Conservation (phyloP, 1,139 yeast species). For the Candida sp. region DNA sequence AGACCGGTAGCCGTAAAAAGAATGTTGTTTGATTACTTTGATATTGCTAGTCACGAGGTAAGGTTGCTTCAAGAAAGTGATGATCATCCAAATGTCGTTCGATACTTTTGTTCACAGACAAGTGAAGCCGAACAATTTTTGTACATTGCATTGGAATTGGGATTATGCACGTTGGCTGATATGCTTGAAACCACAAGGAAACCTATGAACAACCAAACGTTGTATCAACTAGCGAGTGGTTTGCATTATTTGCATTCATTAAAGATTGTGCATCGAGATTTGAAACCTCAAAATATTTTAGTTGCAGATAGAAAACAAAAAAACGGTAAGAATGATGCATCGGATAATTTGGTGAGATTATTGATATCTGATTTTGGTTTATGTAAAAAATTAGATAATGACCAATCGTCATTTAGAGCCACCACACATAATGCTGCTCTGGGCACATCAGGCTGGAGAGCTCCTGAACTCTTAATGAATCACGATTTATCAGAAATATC, state of each 20-base stretch:
- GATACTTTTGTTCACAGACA: conserved; percentile 90
- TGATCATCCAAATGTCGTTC: conserved; percentile 91
- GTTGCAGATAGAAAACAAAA: conserved; percentile 59
- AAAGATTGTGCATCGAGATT: conserved; percentile 92
- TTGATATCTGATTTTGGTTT: conserved; percentile 94
- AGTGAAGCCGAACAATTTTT: conserved; percentile 70
- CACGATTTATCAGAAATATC: conserved; percentile 40
- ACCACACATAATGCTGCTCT: conserved; percentile 87
- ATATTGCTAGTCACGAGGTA: conserved; percentile 95
- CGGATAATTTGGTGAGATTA: conserved; percentile 43
- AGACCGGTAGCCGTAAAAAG: conserved; percentile 96
- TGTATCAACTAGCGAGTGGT: conserved; percentile 82
- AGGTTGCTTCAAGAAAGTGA: conserved; percentile 87
- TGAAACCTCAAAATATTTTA: conserved; percentile 93
- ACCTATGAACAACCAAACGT: conserved; percentile 41
- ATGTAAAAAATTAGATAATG: conserved; percentile 87
- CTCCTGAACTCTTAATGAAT: conserved; percentile 76
- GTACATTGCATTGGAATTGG: conserved; percentile 89
- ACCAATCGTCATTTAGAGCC: conserved; percentile 90
- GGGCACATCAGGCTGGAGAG: conserved; percentile 98
- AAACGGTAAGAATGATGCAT: conserved; percentile 1
- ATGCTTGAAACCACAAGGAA: conserved; percentile 57
- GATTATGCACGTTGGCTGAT: conserved; percentile 87
- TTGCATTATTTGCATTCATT: conserved; percentile 82
- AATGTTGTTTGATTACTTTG: conserved; percentile 90